A percentile compares a stretch with the other conserved stretches of the same genome.
phyloP scores from a whole-genome alignment of 208 protist species.

The Crithidia acanthocephali region DNA sequence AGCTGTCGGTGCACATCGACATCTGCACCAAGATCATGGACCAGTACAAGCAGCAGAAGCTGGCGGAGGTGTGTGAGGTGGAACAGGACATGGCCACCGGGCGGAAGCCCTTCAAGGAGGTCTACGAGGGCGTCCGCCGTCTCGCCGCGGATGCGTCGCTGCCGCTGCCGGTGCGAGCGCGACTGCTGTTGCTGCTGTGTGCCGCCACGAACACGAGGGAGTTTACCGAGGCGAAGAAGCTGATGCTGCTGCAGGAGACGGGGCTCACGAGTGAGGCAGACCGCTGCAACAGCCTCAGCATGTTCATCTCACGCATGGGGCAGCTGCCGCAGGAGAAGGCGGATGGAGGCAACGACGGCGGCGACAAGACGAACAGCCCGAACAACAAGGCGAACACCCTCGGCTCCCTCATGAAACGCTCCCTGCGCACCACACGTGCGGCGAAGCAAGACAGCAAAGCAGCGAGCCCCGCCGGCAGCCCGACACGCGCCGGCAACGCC shows the following conservation, averaged over 20 bases:
- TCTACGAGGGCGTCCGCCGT: slow-evolving; percentile 49
- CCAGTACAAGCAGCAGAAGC: slow-evolving; percentile 54
- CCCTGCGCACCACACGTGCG: slow-evolving; percentile 23
- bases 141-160: slow-evolving; percentile 49
- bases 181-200: slow-evolving; percentile 60
- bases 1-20: slow-evolving; percentile 83
- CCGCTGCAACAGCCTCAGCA: slow-evolving; percentile 45
- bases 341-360: slow-evolving; percentile 5
- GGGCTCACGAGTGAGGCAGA: slow-evolving; percentile 48
- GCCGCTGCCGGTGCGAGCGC: slow-evolving; percentile 50
- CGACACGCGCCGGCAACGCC: slow-evolving; percentile 4
- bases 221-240: slow-evolving; percentile 68
- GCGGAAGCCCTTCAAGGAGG: slow-evolving; percentile 55
- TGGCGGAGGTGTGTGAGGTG: slow-evolving; percentile 66
- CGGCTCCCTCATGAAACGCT: slow-evolving; percentile 23
- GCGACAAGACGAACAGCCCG: slow-evolving; percentile 14
- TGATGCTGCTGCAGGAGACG: slow-evolving; percentile 59
- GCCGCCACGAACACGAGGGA: slow-evolving; percentile 55
- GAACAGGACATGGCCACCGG: slow-evolving; percentile 69
- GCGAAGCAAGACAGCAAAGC: slow-evolving; percentile 6
- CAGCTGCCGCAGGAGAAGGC: slow-evolving; percentile 38
- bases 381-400: slow-evolving; percentile 2
- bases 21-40: slow-evolving; percentile 80
- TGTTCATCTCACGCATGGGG: slow-evolving; percentile 45
- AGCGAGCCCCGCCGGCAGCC: neutral